Evolutionary conservation across 805 yeast species (phyloP).

Genomic region (Ogataea nakhonphanomensis): DNA sequence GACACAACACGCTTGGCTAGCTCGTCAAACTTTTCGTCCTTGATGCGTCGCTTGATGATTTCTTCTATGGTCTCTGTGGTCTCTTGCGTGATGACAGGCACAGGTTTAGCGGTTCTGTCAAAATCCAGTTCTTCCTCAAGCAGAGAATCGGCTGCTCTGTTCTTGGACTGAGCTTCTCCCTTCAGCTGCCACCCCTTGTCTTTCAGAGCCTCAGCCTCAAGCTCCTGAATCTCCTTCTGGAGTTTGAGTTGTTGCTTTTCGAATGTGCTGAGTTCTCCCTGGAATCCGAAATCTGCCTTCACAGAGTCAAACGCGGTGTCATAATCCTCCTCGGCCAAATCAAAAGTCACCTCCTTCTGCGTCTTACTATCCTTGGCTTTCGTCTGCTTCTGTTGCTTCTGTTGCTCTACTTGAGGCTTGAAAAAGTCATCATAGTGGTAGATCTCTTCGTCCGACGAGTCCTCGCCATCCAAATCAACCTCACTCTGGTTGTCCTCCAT

Average conservation of each 20-base stretch:
- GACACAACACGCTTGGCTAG: slow-evolving; percentile 68
- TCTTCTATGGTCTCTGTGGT: slow-evolving; percentile 86
- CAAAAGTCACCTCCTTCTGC: slow-evolving; percentile 32
- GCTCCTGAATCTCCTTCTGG: slow-evolving; percentile 68
- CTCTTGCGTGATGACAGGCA: slow-evolving; percentile 89
- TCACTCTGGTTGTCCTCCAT: slow-evolving; percentile 48
- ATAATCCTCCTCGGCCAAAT: slow-evolving; percentile 57
- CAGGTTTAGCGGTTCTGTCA: slow-evolving; percentile 92
- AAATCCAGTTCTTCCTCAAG: slow-evolving; percentile 81
- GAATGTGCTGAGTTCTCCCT: slow-evolving; percentile 59
- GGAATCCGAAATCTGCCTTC: slow-evolving; percentile 48
- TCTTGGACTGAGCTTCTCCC: slow-evolving; percentile 83
- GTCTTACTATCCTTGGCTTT: slow-evolving; percentile 23
- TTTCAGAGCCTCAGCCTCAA: slow-evolving; percentile 85
- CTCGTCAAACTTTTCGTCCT: slow-evolving; percentile 77
- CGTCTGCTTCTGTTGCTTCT: slow-evolving; percentile 6
- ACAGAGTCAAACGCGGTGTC: slow-evolving; percentile 60
- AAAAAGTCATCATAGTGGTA: slow-evolving; percentile 67
- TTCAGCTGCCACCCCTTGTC: slow-evolving; percentile 92
- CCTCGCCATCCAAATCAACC: slow-evolving; percentile 49
- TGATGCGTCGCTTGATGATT: slow-evolving; percentile 77
- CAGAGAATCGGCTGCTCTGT: slow-evolving; percentile 81
- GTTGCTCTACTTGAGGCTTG: slow-evolving; percentile 32
- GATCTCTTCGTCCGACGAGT: slow-evolving; percentile 45
- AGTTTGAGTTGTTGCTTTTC: slow-evolving; percentile 79